These are phyloP conservation scores for Chaetomium tenue DNA, from an alignment of 495 filamentous ascomycete genomes.

Conservation along the genomic window DNA sequence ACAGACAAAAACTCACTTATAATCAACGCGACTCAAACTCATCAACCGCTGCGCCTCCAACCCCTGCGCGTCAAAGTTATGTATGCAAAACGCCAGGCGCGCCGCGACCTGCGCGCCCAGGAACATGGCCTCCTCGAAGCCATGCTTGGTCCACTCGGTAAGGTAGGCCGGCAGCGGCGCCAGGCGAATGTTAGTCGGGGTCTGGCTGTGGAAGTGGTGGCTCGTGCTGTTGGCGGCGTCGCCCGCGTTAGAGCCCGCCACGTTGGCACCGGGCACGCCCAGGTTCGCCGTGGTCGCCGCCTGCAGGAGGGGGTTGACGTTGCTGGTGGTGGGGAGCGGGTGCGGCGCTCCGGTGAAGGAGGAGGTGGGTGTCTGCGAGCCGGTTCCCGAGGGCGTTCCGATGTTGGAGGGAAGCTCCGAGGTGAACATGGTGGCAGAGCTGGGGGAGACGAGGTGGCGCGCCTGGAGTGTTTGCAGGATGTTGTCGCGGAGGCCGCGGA, in stretches of 20 bases:
- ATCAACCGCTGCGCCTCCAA: conserved; percentile 43
- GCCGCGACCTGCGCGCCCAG: conserved; percentile 77
- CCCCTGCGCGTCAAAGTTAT: conserved; percentile 46
- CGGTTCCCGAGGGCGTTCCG: conserved; percentile 84
- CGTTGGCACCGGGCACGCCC: conserved; percentile 40
- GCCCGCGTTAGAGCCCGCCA: conserved; percentile 34
- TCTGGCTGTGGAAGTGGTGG: conserved; percentile 81
- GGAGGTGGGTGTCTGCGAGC: conserved; percentile 77
- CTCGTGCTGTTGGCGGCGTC: conserved; percentile 34
- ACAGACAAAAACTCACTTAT: conserved; percentile 44
- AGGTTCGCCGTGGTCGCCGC: conserved; percentile 81
- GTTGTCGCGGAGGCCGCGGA: conserved; percentile 84
- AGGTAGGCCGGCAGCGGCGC: conserved; percentile 82
- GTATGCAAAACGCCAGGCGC: conserved; percentile 64
- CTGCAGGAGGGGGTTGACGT: conserved; percentile 87
- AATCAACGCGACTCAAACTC: conserved; percentile 49
- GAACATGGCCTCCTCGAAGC: conserved; percentile 75
- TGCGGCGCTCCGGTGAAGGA: conserved; percentile 60
- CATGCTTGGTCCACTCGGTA: conserved; percentile 86
- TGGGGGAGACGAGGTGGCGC: conserved; percentile 87
- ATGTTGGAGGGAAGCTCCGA: conserved; percentile 90
- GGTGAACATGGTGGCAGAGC: conserved; percentile 90
- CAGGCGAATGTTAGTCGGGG: conserved; percentile 79
- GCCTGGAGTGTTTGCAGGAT: conserved; percentile 72
- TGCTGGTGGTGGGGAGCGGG: conserved; percentile 48